Conservation (phyloP, 352 stramenopile genomes). For the Phytophthora quininea region DNA sequence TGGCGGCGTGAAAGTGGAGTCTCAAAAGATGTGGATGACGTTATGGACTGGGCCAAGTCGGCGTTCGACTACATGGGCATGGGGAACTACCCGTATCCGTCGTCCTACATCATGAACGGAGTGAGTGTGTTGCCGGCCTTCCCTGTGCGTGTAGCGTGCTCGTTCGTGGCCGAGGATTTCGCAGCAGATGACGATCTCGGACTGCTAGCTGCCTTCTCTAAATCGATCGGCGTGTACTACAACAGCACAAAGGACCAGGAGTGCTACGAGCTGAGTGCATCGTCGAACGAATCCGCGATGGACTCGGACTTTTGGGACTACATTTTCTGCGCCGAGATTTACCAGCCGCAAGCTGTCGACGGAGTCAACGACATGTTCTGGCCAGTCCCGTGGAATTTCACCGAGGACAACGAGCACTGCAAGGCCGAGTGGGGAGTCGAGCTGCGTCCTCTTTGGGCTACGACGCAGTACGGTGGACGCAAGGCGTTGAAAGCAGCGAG, state of each 20-base stretch:
- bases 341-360: slow-evolving; percentile 65
- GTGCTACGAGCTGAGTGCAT: slow-evolving; percentile 59
- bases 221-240: slow-evolving; percentile 75
- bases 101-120: slow-evolving; percentile 94
- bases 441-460: slow-evolving; percentile 67
- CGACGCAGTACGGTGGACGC: slow-evolving; percentile 73
- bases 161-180: slow-evolving; percentile 53
- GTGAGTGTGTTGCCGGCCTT: slow-evolving; percentile 87
- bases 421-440: slow-evolving; percentile 64
- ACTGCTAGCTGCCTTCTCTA: slow-evolving; percentile 59
- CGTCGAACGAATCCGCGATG: slow-evolving; percentile 57
- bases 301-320: slow-evolving; percentile 83
- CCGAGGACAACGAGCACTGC: slow-evolving; percentile 69
- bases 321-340: slow-evolving; percentile 80
- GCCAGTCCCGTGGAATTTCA: slow-evolving; percentile 66
- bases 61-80: slow-evolving; percentile 95
- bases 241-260: slow-evolving; percentile 66
- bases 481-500: slow-evolving; percentile 71
- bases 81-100: slow-evolving; percentile 96
- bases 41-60: slow-evolving; percentile 74
- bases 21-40: slow-evolving; percentile 47
- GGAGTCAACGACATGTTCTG: slow-evolving; percentile 91
- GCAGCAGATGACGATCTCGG: slow-evolving; percentile 28
- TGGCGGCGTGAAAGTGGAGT: slow-evolving; percentile 45
- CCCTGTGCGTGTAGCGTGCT: slow-evolving; percentile 90